Evolutionary conservation across 768 basidiomycete genomes (phyloP).

Genomic region (Melanogaster broomeanus): DNA sequence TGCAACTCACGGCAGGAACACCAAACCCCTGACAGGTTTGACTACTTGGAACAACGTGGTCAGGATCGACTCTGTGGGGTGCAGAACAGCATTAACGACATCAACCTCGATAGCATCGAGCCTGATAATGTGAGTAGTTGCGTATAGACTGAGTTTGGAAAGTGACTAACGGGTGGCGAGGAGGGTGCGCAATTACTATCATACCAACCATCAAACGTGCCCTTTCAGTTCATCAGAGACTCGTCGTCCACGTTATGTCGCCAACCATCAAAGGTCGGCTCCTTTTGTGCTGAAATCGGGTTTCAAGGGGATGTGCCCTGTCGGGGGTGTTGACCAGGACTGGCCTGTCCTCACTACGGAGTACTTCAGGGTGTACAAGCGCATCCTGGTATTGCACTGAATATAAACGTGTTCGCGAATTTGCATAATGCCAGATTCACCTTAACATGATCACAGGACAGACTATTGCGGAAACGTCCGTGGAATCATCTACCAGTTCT

Average conservation of each 20-base stretch:
- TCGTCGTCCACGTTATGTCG: conserved; percentile 52
- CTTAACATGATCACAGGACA: conserved; percentile 51
- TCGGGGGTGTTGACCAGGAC: conserved; percentile 54
- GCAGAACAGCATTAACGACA: conserved; percentile 59
- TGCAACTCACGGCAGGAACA: conserved; percentile 46
- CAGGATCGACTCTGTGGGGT: conserved; percentile 54
- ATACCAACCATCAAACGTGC: conserved; percentile 45
- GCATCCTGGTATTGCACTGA: conserved; percentile 55
- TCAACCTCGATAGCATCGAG: conserved; percentile 49
- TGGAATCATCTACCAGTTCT: conserved; percentile 49
- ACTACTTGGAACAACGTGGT: conserved; percentile 29
- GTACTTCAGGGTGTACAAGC: conserved; percentile 55
- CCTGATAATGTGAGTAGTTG: conserved; percentile 41
- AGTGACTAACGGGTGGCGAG: neutral
- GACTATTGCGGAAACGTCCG: conserved; percentile 55
- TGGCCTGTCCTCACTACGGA: conserved; percentile 58
- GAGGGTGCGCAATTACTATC: conserved; percentile 50
- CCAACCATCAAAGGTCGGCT: neutral
- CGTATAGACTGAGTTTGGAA: neutral
- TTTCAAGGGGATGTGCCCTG: conserved; percentile 53
- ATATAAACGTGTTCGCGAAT: conserved; percentile 26
- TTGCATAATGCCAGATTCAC: neutral
- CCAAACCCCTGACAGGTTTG: conserved; percentile 36
- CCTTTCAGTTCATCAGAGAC: conserved; percentile 61
- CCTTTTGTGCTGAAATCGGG: neutral